phyloP scores from a whole-genome alignment of 208 protist genomes.

The Porcisia deanei region DNA sequence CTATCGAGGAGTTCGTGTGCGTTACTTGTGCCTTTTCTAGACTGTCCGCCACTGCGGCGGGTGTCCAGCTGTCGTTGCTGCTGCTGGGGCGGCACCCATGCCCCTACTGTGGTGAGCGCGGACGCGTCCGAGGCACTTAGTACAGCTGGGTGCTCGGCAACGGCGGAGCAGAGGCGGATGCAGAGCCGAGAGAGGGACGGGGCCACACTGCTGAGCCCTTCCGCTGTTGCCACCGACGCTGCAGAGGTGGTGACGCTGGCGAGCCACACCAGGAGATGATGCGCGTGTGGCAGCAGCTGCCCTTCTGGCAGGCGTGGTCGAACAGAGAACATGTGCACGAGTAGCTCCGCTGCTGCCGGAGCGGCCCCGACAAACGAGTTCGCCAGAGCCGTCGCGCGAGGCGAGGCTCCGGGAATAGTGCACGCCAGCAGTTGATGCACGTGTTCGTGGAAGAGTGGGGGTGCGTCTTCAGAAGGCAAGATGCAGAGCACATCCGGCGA shows the following conservation, averaged over 20 bases:
- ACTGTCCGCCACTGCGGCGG: background rate
- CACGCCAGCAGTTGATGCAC: background rate
- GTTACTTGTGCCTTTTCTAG: background rate
- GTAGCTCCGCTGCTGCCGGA: constrained; percentile 13
- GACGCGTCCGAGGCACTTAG: background rate
- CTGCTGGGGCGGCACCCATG: background rate
- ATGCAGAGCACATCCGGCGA: constrained; percentile 1
- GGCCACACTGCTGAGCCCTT: background rate
- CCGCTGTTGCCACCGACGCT: background rate
- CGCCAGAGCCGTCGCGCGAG: background rate
- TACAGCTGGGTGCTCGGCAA: constrained; percentile 22
- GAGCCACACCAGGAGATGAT: constrained; percentile 26
- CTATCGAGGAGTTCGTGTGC: constrained; percentile 26
- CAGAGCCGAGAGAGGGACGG: constrained; percentile 2
- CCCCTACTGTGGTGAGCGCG: background rate
- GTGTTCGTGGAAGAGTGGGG: constrained; percentile 17
- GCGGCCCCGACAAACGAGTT: background rate
- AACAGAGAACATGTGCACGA: constrained; percentile 16
- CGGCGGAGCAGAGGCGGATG: constrained; percentile 25
- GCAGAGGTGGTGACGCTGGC: background rate
- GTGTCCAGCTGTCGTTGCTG: background rate
- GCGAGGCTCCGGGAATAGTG: constrained; percentile 10
- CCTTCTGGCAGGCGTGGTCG: constrained; percentile 25
- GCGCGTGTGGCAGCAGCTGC: constrained; percentile 27
- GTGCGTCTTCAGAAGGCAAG: constrained; percentile 11